Evolutionary conservation across 108 stramenopile genomes (phyloP).

Genomic region (Skeletonema menzelii): DNA sequence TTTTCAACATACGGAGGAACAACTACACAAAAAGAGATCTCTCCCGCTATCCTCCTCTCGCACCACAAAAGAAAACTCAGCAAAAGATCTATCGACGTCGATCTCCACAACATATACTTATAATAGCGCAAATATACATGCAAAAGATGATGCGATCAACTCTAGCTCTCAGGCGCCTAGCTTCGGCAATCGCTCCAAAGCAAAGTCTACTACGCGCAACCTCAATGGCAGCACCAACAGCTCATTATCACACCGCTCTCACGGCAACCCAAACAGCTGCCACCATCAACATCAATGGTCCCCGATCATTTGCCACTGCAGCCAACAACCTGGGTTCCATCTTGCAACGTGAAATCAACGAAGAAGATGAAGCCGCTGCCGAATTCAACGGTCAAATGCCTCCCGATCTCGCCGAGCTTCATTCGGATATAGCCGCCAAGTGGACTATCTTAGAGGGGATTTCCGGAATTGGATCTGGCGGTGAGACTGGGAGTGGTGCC

Average conservation of each 20-base stretch:
- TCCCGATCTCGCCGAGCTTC: slow-evolving; percentile 34
- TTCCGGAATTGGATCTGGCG: slow-evolving; percentile 24
- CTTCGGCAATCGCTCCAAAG: background rate
- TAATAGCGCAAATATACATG: too few relatives aligned
- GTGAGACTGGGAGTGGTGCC: slow-evolving; percentile 25
- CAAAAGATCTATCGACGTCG: background rate
- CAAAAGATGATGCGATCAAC: background rate
- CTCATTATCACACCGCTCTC: background rate
- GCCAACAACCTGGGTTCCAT: slow-evolving; percentile 24
- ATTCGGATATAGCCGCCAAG: slow-evolving; percentile 13
- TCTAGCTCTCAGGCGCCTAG: background rate
- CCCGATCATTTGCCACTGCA: background rate
- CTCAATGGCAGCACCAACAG: background rate
- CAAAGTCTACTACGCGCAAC: background rate
- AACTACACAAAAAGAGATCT: background rate
- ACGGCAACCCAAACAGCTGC: background rate
- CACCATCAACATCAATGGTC: background rate
- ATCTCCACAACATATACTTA: background rate
- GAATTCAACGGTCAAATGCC: slow-evolving; percentile 18
- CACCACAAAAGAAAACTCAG: background rate
- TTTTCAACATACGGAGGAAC: background rate
- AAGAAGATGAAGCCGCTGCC: slow-evolving; percentile 32
- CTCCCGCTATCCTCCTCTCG: too few relatives aligned
- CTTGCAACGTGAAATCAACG: slow-evolving; percentile 45
- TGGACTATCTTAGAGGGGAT: slow-evolving; percentile 52